Conservation (phyloP, 2,329 filamentous ascomycete species). For the Diaporthe aspalathi region DNA sequence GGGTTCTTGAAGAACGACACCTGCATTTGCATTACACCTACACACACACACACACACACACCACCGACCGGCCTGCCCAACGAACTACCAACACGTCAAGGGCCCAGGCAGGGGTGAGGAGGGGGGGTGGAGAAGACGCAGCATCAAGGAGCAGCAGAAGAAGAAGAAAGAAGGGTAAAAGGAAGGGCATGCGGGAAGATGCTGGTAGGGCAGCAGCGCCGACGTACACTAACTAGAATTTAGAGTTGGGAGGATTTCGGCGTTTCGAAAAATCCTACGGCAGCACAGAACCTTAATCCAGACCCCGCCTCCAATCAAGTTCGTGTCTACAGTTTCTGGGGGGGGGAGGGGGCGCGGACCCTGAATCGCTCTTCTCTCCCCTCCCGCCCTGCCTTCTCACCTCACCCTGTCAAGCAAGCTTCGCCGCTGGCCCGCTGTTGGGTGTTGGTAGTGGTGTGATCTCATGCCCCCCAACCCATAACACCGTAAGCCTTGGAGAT, state of each 20-base stretch:
- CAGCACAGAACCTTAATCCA: constrained; percentile 7
- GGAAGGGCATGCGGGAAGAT: background rate
- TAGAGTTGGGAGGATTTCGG: constrained; percentile 26
- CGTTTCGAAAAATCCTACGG: constrained; percentile 23
- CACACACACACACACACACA: background rate
- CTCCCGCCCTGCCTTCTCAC: background rate
- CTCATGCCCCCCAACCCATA: no score
- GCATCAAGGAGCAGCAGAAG: no score
- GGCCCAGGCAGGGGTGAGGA: no score
- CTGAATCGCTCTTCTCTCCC: constrained; percentile 11
- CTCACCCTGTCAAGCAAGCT: background rate
- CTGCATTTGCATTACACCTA: background rate
- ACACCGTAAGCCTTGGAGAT: background rate
- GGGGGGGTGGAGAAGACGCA: background rate
- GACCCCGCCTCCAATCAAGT: constrained; percentile 1
- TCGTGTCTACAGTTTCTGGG: no score
- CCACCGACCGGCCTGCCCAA: background rate
- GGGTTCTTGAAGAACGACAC: constrained; percentile 6
- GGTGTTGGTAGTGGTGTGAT: background rate
- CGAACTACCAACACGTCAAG: constrained; percentile 8
- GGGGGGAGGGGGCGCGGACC: background rate
- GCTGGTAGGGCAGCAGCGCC: no score
- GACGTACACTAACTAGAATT: background rate
- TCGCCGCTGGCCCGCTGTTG: background rate
- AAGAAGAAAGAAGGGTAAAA: background rate